These are phyloP conservation scores for Phallus indusiatus DNA, from an alignment of 768 basidiomycete species.

Conservation along the genomic window DNA sequence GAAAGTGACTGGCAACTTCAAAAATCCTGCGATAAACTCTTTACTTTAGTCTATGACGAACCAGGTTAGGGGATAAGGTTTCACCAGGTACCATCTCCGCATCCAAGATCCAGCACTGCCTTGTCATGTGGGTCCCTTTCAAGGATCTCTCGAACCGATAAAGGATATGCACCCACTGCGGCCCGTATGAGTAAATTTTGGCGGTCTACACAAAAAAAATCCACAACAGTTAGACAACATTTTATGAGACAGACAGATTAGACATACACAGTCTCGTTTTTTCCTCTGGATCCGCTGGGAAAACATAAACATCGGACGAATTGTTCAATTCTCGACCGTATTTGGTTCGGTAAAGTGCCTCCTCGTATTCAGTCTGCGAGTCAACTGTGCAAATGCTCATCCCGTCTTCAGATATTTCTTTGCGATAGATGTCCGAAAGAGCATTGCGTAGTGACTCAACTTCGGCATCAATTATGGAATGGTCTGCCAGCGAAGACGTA, in stretches of 20 bases:
- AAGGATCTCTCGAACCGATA: slow-evolving; percentile 48
- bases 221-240: slow-evolving; percentile 9
- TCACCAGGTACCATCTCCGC: slow-evolving; percentile 72
- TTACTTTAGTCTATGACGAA: slow-evolving; percentile 3
- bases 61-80: slow-evolving; percentile 12
- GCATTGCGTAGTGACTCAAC: background rate
- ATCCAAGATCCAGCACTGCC: slow-evolving; percentile 64
- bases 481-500: background rate
- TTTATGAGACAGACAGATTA: background rate
- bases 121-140: slow-evolving; percentile 45
- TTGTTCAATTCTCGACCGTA: slow-evolving; percentile 66
- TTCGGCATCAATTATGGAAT: background rate
- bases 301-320: slow-evolving; percentile 67
- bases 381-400: background rate
- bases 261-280: slow-evolving; percentile 50
- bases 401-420: background rate
- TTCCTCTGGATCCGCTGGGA: slow-evolving; percentile 76
- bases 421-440: background rate
- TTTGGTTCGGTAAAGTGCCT: slow-evolving; percentile 44
- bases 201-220: slow-evolving; percentile 38
- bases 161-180: slow-evolving; percentile 59
- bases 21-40: slow-evolving; percentile 48
- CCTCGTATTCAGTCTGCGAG: background rate
- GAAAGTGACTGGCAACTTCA: slow-evolving; percentile 64
- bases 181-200: slow-evolving; percentile 59